A percentile compares a stretch with the other conserved stretches of the same genome.
Evolutionary conservation across 2,329 filamentous ascomycete species (phyloP).

Genomic region (Talaromyces amestolkiae): DNA sequence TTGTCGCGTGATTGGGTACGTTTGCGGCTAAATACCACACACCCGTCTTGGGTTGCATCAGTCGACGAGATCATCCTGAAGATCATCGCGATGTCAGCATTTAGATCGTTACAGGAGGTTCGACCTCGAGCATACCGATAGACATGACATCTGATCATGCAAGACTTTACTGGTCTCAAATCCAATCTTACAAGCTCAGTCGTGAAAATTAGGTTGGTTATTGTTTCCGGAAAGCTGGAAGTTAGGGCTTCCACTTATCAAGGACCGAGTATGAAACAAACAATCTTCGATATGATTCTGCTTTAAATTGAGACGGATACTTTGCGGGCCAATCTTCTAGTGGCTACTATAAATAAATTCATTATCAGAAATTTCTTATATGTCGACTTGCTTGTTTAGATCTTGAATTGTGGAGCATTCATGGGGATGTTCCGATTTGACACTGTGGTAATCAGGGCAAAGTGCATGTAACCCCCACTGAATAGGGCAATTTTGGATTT

Average conservation of each 20-base stretch:
- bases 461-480: too few relatives aligned
- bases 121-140: not conserved
- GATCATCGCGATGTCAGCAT: not conserved
- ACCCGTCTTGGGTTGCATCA: constrained; percentile 11
- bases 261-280: not conserved
- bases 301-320: too few relatives aligned
- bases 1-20: not conserved
- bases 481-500: too few relatives aligned
- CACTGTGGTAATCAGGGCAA: too few relatives aligned
- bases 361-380: too few relatives aligned
- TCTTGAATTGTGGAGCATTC: too few relatives aligned
- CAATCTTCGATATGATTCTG: not conserved
- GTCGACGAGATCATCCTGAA: not conserved
- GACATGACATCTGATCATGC: not conserved
- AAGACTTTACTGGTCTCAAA: not conserved
- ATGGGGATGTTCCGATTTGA: too few relatives aligned
- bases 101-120: not conserved
- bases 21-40: not conserved
- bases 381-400: too few relatives aligned
- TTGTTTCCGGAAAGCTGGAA: not conserved
- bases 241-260: not conserved
- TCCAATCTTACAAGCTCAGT: not conserved
- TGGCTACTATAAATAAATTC: too few relatives aligned
- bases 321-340: too few relatives aligned
- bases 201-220: not conserved